Evolutionary conservation across 139 green algal species (phyloP), one percentile per base, ranked within the genome.

Genomic region (Chlamydomonas sp.): DNA sequence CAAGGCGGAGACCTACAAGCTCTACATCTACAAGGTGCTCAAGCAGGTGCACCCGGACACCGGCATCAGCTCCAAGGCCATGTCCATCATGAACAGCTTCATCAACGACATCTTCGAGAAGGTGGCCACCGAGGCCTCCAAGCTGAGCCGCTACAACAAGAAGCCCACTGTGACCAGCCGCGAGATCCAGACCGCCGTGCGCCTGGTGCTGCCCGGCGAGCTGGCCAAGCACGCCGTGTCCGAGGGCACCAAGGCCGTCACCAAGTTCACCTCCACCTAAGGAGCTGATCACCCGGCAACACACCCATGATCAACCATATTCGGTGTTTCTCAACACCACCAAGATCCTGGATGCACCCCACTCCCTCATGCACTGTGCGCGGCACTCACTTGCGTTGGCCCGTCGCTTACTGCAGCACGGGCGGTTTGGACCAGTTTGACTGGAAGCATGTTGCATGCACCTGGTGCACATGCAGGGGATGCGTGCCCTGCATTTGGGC

Each of bases 11-110:
- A 97, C 96, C 77, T 99, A 98, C 97, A 99, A 99, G 96, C 98
- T 99, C 79, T 99, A 99, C 94, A 99, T 99, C 94, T 99, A 99
- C 96, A 99, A 98, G 95, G 97, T 99, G 82, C 92, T 97, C n/a
- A 98, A 93, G 85, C 88, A 93, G 90, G 96, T 99, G 90, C 97
- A 99, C 95, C 97, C 97, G 68, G 97, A 99, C 93, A 99, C 97
- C 78, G 97, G 97, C 85, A 98, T 99, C 91, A 96, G 91, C 93
- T 97, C 92, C 93, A 99, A 99, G 96, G 97, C 97, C 75, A 99
- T 99, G 95, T 96, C 90, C 81, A 99, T 99, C 95, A 97, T 99
- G 93, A 99, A 99, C 96, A 98, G 94, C n/a, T 99, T 99, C 94
- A 98, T 98, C 90, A 98, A 98, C 92, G 91, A 94, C 86, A 95